phyloP scores from a whole-genome alignment of 352 stramenopile genomes.

The Globisporangium perplexum region DNA sequence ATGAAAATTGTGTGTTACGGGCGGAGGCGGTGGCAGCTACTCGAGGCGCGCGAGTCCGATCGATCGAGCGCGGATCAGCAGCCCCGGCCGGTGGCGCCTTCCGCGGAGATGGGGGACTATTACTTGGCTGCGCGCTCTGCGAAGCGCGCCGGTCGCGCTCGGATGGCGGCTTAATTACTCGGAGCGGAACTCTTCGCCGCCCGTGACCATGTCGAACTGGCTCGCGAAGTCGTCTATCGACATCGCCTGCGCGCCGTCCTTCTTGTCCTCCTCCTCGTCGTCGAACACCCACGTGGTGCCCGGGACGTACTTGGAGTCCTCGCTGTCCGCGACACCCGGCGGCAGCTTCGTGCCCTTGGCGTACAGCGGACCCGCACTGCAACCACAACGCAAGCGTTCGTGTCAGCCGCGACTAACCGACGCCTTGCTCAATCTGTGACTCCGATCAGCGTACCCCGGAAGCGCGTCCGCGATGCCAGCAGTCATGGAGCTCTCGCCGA shows the following conservation, averaged over 20 bases:
- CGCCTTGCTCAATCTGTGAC: too few species aligned
- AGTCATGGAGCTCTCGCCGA: slow-evolving; percentile 86
- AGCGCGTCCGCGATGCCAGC: slow-evolving; percentile 73
- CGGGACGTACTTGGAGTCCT: slow-evolving; percentile 80
- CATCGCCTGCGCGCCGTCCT: slow-evolving; percentile 31
- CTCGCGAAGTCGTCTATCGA: slow-evolving; percentile 86
- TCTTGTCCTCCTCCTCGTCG: slow-evolving; percentile 72
- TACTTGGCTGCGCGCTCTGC: slow-evolving; percentile 2
- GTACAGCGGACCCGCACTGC: slow-evolving; percentile 76
- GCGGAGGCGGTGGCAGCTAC: not conserved
- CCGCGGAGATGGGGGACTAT: not conserved
- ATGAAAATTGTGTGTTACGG: not conserved
- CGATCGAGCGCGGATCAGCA: not conserved
- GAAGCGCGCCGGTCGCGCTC: not conserved
- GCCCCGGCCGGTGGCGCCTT: not conserved
- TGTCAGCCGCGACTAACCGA: not conserved
- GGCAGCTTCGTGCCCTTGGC: slow-evolving; percentile 75
- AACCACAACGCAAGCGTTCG: not conserved
- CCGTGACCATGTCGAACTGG: slow-evolving; percentile 85
- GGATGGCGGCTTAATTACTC: slow-evolving; percentile 31
- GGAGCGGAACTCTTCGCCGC: slow-evolving; percentile 81
- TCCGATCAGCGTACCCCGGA: too few species aligned
- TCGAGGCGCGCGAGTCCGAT: not conserved
- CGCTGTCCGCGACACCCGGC: slow-evolving; percentile 41
- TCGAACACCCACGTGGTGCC: slow-evolving; percentile 89